A percentile compares a stretch with the other conserved stretches of the same genome.
These are phyloP conservation scores for Musa troglodytarum DNA, from an alignment of 176 grass and related monocot species.

Conservation along the genomic window DNA sequence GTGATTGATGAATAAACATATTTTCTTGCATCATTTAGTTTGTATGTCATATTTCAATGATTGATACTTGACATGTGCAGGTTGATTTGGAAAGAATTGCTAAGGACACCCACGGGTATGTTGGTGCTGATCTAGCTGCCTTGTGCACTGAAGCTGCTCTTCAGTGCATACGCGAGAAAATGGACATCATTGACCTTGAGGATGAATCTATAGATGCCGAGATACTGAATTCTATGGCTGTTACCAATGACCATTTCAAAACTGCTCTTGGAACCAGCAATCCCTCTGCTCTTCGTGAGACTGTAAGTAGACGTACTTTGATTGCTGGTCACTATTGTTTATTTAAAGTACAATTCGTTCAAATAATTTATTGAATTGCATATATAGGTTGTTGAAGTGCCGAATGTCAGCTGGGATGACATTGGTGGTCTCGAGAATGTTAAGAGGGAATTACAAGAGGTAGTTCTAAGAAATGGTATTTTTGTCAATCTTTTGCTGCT, in stretches of 20 bases:
- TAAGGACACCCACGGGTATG: constrained; percentile 33
- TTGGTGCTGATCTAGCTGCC: constrained; percentile 39
- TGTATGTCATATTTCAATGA: not conserved
- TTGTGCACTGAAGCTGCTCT: constrained; percentile 40
- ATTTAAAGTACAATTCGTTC: no score
- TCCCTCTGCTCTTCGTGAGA: constrained; percentile 7
- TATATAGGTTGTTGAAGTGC: constrained; percentile 30
- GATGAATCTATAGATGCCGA: constrained; percentile 33
- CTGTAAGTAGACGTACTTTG: not conserved
- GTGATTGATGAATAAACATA: not conserved
- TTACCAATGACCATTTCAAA: constrained; percentile 8
- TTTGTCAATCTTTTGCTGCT: not conserved
- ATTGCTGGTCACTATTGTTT: not conserved
- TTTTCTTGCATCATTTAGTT: not conserved
- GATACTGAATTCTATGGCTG: constrained; percentile 35
- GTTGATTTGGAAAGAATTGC: constrained; percentile 34
- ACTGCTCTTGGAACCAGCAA: constrained; percentile 11
- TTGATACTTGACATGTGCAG: not conserved
- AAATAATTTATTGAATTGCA: not conserved
- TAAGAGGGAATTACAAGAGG: constrained; percentile 43
- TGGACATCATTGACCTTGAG: constrained; percentile 28
- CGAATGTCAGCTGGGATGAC: constrained; percentile 46
- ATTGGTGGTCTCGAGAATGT: constrained; percentile 40
- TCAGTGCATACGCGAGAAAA: constrained; percentile 40
- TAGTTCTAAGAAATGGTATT: not conserved